Conservation (phyloP, 345 rosid species). For the Eucalyptus cloeziana region DNA sequence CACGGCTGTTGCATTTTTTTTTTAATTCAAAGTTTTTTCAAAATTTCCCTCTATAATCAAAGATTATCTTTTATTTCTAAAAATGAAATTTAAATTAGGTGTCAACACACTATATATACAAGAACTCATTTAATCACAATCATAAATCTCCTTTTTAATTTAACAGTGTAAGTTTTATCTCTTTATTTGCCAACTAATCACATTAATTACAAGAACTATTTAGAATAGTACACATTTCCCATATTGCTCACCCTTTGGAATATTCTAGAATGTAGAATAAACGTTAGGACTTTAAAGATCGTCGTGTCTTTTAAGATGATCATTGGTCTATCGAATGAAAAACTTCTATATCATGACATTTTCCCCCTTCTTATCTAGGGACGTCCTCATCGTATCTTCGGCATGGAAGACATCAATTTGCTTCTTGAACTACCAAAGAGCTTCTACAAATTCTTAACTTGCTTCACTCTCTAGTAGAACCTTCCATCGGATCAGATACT, state of each 20-base stretch:
- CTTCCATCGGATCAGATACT: neutral
- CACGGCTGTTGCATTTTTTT: too few species aligned
- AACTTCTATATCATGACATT: neutral
- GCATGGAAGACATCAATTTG: neutral
- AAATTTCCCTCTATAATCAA: too few species aligned
- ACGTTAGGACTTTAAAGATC: neutral
- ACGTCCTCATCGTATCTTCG: neutral
- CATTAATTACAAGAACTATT: neutral
- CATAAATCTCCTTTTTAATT: neutral
- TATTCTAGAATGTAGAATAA: neutral
- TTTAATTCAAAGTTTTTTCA: too few species aligned
- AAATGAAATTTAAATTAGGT: too few species aligned
- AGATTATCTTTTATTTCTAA: too few species aligned
- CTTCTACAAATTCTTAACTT: neutral
- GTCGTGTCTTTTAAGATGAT: neutral
- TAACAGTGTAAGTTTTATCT: rapidly evolving
- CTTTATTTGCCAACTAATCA: neutral
- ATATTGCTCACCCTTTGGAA: neutral
- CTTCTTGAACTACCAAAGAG: neutral
- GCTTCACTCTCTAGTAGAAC: neutral
- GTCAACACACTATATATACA: neutral
- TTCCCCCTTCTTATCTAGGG: neutral
- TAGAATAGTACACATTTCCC: neutral
- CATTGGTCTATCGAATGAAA: neutral
- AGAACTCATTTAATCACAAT: neutral